phyloP scores from a whole-genome alignment of 106 monocot genomes.

The Amphibolis antarctica region DNA sequence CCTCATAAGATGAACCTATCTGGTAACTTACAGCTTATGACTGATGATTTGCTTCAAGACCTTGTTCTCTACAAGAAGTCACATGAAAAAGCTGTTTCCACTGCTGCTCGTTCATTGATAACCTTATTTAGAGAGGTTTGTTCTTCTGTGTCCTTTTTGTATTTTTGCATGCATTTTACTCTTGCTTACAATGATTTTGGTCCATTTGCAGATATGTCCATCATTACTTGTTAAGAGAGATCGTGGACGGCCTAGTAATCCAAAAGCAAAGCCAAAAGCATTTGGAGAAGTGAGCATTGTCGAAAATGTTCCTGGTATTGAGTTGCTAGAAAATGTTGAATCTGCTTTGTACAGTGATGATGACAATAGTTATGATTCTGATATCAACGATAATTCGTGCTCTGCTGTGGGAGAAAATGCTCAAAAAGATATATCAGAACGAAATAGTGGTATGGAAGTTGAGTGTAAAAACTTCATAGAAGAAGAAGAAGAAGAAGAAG shows the following conservation, averaged over 20 bases:
- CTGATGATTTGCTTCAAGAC: conserved; percentile 97
- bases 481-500: conserved; percentile 7
- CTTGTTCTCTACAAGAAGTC: conserved; percentile 91
- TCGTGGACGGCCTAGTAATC: conserved; percentile 73
- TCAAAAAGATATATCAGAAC: conserved; percentile 9
- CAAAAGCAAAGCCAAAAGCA: conserved; percentile 89
- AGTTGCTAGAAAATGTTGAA: conserved; percentile 57
- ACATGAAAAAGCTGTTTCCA: conserved; percentile 90
- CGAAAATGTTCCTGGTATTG: conserved; percentile 57
- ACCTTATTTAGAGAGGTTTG: conserved; percentile 85
- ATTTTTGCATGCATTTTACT: neutral
- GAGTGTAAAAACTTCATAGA: conserved; percentile 6
- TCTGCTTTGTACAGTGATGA: conserved; percentile 16
- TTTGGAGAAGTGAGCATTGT: conserved; percentile 75
- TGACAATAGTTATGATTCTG: conserved; percentile 14
- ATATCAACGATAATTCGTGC: conserved; percentile 11
- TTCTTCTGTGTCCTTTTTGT: conserved; percentile 1
- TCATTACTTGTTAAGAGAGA: conserved; percentile 88
- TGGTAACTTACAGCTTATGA: conserved; percentile 52
- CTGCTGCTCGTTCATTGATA: conserved; percentile 85
- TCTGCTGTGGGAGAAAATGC: neutral
- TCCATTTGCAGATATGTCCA: conserved; percentile 66
- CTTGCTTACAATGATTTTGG: neutral
- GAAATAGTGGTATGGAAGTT: conserved; percentile 10
- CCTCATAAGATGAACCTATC: neutral